Evolutionary conservation across 345 rosid species (phyloP).

Genomic region (thale cress (Arabidopsis thaliana)): TAIR10.1 NC_003071.7:8511501-8512000

Average conservation of each 20-base stretch:
- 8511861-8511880: constrained; percentile 73
- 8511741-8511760: constrained; percentile 60
- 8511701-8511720: neutral
- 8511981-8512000: neutral
- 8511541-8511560: constrained; percentile 32
- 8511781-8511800: constrained; percentile 85
- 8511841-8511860: constrained; percentile 74
- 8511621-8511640: neutral
- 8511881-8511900: constrained; percentile 89
- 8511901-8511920: neutral
- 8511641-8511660: neutral
- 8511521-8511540: constrained; percentile 24
- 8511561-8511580: constrained; percentile 24
- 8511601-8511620: neutral
- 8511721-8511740: constrained; percentile 11
- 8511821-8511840: constrained; percentile 68
- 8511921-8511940: neutral
- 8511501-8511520: constrained; percentile 38
- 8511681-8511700: constrained; percentile 5
- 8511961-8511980: neutral
- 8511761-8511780: constrained; percentile 77
- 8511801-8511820: constrained; percentile 74
- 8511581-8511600: neutral
- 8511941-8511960: neutral
- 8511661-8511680: neutral